phyloP scores from a whole-genome alignment of 257 asterid genomes.

The Verbena officinalis region DNA sequence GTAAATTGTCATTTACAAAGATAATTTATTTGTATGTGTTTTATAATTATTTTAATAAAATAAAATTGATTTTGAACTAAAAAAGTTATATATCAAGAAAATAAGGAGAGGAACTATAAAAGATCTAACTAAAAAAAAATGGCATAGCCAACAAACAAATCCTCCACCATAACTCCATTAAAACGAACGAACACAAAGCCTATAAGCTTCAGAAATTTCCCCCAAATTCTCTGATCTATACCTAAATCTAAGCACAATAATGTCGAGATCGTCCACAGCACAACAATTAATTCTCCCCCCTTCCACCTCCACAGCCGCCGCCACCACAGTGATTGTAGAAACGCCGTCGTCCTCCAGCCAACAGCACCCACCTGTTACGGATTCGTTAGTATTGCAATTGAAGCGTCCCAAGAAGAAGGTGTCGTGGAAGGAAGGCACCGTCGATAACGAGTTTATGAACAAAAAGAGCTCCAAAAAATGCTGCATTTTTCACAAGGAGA shows the following conservation, averaged over 20 bases:
- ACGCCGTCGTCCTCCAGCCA: constrained; percentile 35
- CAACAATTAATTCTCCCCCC: constrained; percentile 26
- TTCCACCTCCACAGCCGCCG: constrained; percentile 2
- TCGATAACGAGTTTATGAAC: constrained; percentile 73
- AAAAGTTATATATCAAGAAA: background rate
- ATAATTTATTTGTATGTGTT: no score
- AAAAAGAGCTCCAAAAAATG: constrained; percentile 71
- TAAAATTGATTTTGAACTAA: no score
- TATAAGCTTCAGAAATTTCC: constrained; percentile 24
- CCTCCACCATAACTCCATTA: constrained; percentile 17
- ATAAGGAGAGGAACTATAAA: background rate
- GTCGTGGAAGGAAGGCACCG: constrained; percentile 52
- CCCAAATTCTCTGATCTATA: constrained; percentile 12
- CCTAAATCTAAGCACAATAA: constrained; percentile 17
- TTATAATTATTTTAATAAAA: no score
- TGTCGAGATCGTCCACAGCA: constrained; percentile 39
- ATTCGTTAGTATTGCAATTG: constrained; percentile 46
- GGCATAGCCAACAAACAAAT: constrained; percentile 20
- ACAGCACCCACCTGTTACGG: constrained; percentile 36
- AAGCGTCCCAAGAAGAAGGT: constrained; percentile 47
- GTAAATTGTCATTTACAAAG: no score
- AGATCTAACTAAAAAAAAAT: background rate
- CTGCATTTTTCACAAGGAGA: constrained; percentile 67
- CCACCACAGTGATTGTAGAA: constrained; percentile 34
- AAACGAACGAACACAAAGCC: constrained; percentile 5